Base-by-base conservation (phyloP, 179 eudicot species). In the Carnegiea gigantea region DNA sequence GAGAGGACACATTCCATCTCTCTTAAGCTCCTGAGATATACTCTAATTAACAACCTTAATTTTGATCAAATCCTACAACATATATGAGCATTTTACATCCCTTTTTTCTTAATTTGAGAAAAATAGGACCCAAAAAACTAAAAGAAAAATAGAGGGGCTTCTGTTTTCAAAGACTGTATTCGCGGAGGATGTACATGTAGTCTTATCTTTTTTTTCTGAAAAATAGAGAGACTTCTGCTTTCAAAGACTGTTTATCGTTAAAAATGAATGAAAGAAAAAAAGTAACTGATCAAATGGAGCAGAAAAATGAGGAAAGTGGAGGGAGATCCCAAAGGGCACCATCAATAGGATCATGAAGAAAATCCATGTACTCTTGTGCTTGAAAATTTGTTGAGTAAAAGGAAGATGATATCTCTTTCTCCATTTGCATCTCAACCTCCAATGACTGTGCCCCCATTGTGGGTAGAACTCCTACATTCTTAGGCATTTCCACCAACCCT, bases 241-340 rank as follows among this genome's bases (percentile, higher is more conserved):
- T 5, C 7, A 54, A 18, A 62, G 13, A 62, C 11, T 62, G 26
- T 62, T 62, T 13, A 67, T 28, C 20, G 40, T 11, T 23, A 0
- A 23, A 62, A n/a, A 54, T 26, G 24, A 65, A 30, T 18, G 12
- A 51, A 30, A 28, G 46, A 51, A 74, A 48, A 48, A 70, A 24
- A 18, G 20, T 12, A 4, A 12, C n/a, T 21, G 5, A n/a, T 88
- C 77, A 88, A 76, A 86, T 78, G 17, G 85, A 79, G 82, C 89
- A 86, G 54, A 89, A 92, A 70, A 88, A 72, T 4, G 95, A 86
- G 83, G 88, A 89, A 53, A 92, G 78, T 68, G 91, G 91, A 73
- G 98, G 94, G 84, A 92, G 97, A 87, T 93, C 98, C 98, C 98
- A 94, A 30, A 94, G 79, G 33, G 90, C 77, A 75, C 93, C 94